Conservation (phyloP, 2,329 filamentous ascomycete species). For the Curvularia sp. region DNA sequence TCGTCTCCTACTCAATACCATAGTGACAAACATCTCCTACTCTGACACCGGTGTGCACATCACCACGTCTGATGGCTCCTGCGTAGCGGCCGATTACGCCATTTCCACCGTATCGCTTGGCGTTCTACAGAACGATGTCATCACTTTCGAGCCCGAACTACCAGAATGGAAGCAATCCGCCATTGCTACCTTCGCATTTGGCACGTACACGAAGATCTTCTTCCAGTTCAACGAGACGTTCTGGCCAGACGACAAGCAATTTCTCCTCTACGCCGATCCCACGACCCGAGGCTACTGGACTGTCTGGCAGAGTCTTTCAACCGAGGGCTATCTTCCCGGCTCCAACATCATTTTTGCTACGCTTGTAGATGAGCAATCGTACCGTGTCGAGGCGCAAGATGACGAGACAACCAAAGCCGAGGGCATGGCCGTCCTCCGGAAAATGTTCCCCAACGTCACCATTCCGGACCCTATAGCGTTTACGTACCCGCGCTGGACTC, state of each 20-base stretch:
- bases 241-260: conserved; percentile 65
- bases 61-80: conserved; percentile 61
- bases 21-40: conserved; percentile 64
- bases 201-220: conserved; percentile 77
- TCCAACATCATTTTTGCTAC: conserved; percentile 73
- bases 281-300: conserved; percentile 62
- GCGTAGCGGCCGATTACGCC: conserved; percentile 67
- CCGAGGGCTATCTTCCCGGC: conserved; percentile 64
- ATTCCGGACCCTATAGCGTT: conserved; percentile 68
- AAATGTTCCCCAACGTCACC: conserved; percentile 66
- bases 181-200: conserved; percentile 71
- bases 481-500: conserved; percentile 67
- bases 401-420: conserved; percentile 65
- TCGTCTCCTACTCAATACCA: conserved; percentile 65
- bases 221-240: conserved; percentile 72
- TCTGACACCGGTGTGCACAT: conserved; percentile 62
- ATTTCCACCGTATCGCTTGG: conserved; percentile 73
- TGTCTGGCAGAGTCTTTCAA: conserved; percentile 69
- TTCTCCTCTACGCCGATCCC: conserved; percentile 62
- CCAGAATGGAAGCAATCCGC: conserved; percentile 70
- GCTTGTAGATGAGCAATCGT: conserved; percentile 64
- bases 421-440: conserved; percentile 63
- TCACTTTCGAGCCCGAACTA: conserved; percentile 65
- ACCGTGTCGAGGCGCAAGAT: conserved; percentile 65
- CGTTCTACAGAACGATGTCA: conserved; percentile 68